Percentiles rank a stretch among this genome's conserved stretches.
These are phyloP conservation scores for Pseudogymnoascus destructans DNA, from an alignment of 2,329 filamentous ascomycete genomes.

Conservation along the genomic window DNA sequence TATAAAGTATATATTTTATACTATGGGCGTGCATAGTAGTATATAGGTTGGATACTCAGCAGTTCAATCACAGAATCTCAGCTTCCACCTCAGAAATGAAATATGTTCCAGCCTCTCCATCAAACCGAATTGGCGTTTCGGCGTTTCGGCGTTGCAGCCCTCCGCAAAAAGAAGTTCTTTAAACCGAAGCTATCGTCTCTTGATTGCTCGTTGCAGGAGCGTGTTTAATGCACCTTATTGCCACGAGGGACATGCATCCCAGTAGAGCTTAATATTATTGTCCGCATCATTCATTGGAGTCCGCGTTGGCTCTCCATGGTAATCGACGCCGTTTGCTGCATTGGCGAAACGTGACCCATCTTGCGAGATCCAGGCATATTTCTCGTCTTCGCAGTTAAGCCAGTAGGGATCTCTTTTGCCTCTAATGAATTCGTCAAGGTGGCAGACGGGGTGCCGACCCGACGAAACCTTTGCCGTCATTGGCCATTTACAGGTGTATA, in stretches of 20 bases:
- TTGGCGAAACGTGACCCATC: neutral
- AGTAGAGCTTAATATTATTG: neutral
- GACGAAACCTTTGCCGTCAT: neutral
- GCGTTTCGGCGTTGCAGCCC: neutral
- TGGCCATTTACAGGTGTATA: neutral
- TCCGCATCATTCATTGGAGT: neutral
- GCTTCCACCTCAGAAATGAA: neutral
- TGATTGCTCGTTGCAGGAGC: neutral
- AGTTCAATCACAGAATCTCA: neutral
- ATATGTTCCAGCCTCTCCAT: neutral
- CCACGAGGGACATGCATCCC: neutral
- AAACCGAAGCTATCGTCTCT: neutral
- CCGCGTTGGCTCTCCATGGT: neutral
- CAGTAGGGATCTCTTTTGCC: neutral
- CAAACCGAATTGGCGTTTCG: neutral
- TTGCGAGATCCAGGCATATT: neutral
- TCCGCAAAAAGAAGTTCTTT: neutral
- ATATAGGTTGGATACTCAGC: neutral
- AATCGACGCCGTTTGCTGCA: neutral
- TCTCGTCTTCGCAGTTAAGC: neutral
- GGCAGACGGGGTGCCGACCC: neutral
- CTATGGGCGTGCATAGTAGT: neutral
- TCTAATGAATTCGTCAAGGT: neutral
- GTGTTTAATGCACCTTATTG: neutral
- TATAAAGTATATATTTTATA: neutral